A percentile compares a stretch with the other conserved stretches of the same genome.
Conservation (phyloP, 352 stramenopile genomes). For the Aphanomyces cochlioides region DNA sequence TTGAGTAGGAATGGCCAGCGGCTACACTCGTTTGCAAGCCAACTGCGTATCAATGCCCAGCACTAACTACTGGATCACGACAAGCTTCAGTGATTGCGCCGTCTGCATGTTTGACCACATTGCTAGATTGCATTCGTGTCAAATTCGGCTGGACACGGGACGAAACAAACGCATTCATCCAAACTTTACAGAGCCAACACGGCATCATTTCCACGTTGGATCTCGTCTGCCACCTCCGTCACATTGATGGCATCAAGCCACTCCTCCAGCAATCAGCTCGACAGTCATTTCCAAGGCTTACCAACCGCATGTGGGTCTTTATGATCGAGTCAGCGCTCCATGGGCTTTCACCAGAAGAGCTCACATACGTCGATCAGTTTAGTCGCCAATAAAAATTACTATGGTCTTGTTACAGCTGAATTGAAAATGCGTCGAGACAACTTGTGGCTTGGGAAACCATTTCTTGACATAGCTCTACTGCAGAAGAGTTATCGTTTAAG, state of each 20-base stretch:
- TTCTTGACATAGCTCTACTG: too few species aligned
- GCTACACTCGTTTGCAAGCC: not conserved
- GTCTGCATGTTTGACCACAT: not conserved
- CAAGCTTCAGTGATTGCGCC: conserved; percentile 3
- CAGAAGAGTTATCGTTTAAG: not conserved
- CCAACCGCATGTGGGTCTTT: conserved; percentile 8
- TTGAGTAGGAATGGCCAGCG: conserved; percentile 15
- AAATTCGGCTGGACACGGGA: conserved; percentile 18
- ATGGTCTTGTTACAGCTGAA: not conserved
- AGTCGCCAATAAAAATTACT: not conserved
- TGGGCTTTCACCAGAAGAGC: conserved; percentile 7
- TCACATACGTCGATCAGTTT: not conserved
- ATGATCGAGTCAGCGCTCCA: conserved; percentile 2
- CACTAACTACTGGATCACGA: not conserved
- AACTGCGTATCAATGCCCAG: not conserved
- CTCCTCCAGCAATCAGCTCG: not conserved
- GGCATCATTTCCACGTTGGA: conserved; percentile 13
- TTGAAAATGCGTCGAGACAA: not conserved
- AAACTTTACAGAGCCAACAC: conserved; percentile 11
- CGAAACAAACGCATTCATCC: conserved; percentile 7
- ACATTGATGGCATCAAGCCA: not conserved
- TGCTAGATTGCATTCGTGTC: conserved; percentile 10
- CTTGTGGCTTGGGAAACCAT: too few species aligned
- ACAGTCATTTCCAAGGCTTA: conserved; percentile 12
- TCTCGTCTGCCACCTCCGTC: not conserved